Evolutionary conservation across 345 rosid species (phyloP).

Genomic region (Angophora floribunda): DNA sequence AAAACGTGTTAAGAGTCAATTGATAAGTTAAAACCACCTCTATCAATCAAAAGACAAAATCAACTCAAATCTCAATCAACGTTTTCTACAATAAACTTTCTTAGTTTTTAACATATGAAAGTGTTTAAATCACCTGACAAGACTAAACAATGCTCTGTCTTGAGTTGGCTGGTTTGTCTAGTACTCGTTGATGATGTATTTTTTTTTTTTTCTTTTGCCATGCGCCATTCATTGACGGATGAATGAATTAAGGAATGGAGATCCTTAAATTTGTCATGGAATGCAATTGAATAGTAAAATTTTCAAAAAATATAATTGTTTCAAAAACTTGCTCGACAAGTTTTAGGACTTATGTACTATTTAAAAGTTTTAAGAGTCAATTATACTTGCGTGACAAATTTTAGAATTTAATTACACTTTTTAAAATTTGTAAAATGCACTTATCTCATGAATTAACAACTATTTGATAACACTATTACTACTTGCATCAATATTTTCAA

Average conservation of each 20-base stretch:
- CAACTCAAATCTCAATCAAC: neutral
- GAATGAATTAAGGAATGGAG: neutral
- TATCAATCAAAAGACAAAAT: neutral
- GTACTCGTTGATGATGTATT: neutral
- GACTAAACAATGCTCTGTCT: neutral
- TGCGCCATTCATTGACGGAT: neutral
- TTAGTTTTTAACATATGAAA: neutral
- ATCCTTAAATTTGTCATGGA: accelerated
- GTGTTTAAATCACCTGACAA: neutral
- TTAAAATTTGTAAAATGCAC: neutral
- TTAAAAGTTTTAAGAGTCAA: accelerated
- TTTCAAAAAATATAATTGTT: accelerated
- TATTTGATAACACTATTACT: neutral
- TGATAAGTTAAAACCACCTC: neutral
- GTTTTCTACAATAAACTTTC: neutral
- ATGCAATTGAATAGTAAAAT: accelerated
- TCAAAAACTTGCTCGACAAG: accelerated
- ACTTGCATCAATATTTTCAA: neutral
- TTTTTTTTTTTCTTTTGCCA: no score
- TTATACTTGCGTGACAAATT: accelerated
- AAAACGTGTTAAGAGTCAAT: neutral
- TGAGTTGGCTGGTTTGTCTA: neutral
- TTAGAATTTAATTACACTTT: accelerated
- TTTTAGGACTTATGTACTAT: accelerated
- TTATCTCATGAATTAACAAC: neutral